Evolutionary conservation across 805 yeast genomes (phyloP).

Genomic region (Komagataella pastoris): DNA sequence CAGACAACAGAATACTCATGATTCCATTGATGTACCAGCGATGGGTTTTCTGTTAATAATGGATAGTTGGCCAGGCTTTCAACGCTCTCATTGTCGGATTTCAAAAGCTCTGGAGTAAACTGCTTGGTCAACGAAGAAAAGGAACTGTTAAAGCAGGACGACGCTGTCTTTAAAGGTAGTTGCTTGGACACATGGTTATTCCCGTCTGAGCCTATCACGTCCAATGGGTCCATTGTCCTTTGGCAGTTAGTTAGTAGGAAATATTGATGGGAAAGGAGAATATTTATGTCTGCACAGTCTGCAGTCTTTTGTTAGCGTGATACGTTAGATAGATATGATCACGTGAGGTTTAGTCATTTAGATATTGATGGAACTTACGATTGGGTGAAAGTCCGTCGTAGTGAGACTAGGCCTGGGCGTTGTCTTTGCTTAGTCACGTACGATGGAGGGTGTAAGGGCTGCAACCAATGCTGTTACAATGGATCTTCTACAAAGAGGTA

Average conservation of each 20-base stretch:
- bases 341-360: background rate
- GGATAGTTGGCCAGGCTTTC: background rate
- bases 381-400: background rate
- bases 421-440: background rate
- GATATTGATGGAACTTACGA: background rate
- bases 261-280: background rate
- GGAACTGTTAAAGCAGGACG: background rate
- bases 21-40: slow-evolving; percentile 64
- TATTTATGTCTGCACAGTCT: background rate
- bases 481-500: background rate
- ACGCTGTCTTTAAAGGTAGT: background rate
- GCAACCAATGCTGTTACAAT: background rate
- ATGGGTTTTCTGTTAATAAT: background rate
- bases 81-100: background rate
- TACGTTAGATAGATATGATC: background rate
- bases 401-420: background rate
- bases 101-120: background rate
- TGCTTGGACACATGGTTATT: background rate
- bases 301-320: background rate
- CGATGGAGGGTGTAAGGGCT: background rate
- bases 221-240: background rate
- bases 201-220: background rate
- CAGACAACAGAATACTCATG: slow-evolving; percentile 63
- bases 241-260: background rate
- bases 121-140: background rate